Percentiles rank a stretch among this genome's conserved stretches.
phyloP scores from a whole-genome alignment of 1,139 yeast species.

The Geotrichum citri-aurantii region DNA sequence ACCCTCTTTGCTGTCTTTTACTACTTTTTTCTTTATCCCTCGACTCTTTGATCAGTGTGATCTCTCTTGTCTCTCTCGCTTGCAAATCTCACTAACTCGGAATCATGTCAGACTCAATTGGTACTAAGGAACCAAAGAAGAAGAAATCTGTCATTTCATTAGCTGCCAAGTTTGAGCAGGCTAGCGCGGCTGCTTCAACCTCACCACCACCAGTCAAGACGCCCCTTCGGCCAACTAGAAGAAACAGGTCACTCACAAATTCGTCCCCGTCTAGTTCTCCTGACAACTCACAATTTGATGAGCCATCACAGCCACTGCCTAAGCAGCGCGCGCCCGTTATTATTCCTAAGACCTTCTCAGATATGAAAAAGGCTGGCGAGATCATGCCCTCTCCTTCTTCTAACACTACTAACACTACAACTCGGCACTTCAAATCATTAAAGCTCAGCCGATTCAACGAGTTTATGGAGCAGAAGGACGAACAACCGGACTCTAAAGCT shows the following conservation, averaged over 20 bases:
- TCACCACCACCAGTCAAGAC: not conserved
- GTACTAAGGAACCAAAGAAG: not conserved
- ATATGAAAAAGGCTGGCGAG: slow-evolving; percentile 15
- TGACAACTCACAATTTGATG: not conserved
- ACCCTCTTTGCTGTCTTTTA: not conserved
- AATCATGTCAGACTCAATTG: not conserved
- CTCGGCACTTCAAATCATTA: slow-evolving; percentile 5
- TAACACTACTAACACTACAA: not conserved
- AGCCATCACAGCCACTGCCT: not conserved
- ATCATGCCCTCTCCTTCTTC: not conserved
- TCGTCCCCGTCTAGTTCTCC: not conserved
- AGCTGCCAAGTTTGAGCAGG: slow-evolving; percentile 9
- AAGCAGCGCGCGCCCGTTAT: slow-evolving; percentile 10
- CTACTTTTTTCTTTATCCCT: not conserved
- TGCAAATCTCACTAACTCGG: not conserved
- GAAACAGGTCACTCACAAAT: not conserved
- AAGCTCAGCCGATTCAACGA: slow-evolving; percentile 13
- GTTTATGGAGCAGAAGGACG: slow-evolving; percentile 4
- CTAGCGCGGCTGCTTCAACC: slow-evolving; percentile 3
- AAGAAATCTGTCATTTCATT: slow-evolving; percentile 5
- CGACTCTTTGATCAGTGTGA: not conserved
- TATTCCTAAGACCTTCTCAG: slow-evolving; percentile 15
- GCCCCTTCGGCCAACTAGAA: not conserved
- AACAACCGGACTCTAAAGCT: not conserved
- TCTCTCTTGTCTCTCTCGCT: not conserved